phyloP scores from a whole-genome alignment of 805 yeast genomes.

The Candida coquimbonensis region DNA sequence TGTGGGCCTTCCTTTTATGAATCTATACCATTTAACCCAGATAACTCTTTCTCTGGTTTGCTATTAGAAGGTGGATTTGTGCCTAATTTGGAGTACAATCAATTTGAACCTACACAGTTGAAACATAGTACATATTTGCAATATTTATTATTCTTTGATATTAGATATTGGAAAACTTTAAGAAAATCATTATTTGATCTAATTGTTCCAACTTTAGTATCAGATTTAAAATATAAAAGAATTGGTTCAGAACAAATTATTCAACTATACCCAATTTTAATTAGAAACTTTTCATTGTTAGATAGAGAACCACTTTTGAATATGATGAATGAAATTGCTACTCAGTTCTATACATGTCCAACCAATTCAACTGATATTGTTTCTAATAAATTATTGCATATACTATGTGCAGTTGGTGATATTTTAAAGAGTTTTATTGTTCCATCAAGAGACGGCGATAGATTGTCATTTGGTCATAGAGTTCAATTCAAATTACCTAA shows the following conservation, averaged over 20 bases:
- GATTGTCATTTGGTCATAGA: background rate
- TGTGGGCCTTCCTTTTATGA: slow-evolving; percentile 12
- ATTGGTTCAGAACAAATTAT: slow-evolving; percentile 46
- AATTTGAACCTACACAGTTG: background rate
- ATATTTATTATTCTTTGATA: slow-evolving; percentile 48
- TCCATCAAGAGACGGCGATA: slow-evolving; percentile 27
- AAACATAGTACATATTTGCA: slow-evolving; percentile 30
- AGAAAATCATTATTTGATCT: slow-evolving; percentile 43
- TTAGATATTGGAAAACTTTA: slow-evolving; percentile 46
- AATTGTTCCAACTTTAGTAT: slow-evolving; percentile 49
- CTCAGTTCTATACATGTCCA: slow-evolving; percentile 89
- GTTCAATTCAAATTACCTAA: slow-evolving; percentile 5
- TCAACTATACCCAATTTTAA: slow-evolving; percentile 44
- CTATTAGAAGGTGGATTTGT: slow-evolving; percentile 9
- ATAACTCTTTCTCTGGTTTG: slow-evolving; percentile 12
- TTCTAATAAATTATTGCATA: slow-evolving; percentile 23
- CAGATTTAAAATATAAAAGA: slow-evolving; percentile 40
- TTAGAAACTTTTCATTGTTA: slow-evolving; percentile 42
- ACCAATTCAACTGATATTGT: slow-evolving; percentile 55
- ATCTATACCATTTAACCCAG: slow-evolving; percentile 8
- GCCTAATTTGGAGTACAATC: slow-evolving; percentile 5
- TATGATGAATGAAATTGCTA: slow-evolving; percentile 62
- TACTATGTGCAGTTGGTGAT: slow-evolving; percentile 40
- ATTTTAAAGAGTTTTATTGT: slow-evolving; percentile 33
- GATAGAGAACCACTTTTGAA: slow-evolving; percentile 90